Evolutionary conservation across 768 basidiomycete genomes (phyloP), one percentile per base, ranked within the genome.

Genomic region (Suillus luteus): DNA sequence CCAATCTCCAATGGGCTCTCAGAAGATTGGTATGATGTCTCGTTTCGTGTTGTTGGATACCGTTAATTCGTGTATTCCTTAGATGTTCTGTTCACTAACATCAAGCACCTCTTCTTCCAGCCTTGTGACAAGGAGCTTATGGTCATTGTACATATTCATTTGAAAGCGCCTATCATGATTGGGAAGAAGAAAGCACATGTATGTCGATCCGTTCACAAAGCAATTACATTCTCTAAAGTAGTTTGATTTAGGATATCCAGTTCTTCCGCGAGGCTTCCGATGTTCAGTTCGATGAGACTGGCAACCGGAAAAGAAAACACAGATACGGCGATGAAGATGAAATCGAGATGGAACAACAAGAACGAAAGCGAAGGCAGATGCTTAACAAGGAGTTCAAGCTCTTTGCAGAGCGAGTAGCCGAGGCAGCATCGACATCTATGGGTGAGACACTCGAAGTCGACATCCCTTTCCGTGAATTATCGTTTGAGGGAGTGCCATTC

Each of bases 41-140:
- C 6, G 17, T 52, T 46, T 40, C 38, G 62, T 33, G 1, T 41
- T 41, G 54, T 44, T 43, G 15, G n/a, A 11, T 5, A n/a, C 46
- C 65, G 51, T 73, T 64, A 44, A 24, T 22, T 22, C 46, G 11
- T 27, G 49, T 31, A 27, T 61, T 59, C 46, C 27, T 24, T 58
- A 96, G 96, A 99, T 74, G 83, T 99, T 14, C 81, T 98, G 11
- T 99, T 98, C 80, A 90, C 87, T 79, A 99, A 99, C 75, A 90
- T 99, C 81, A 97, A 96, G 75, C 96, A 99, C 77, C 82, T 99
- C 11, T 97, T 99, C 80, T 99, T 99, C 86, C 97, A 99, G 73
- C 96, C 97, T 2, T 98, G 96, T 71, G 97, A 99, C 67, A 89
- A 93, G 68, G 97, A 99, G 75, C 80, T 99, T 22, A 83, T 98